Conservation (phyloP, 352 stramenopile species). For the Pythium chondricola region DNA sequence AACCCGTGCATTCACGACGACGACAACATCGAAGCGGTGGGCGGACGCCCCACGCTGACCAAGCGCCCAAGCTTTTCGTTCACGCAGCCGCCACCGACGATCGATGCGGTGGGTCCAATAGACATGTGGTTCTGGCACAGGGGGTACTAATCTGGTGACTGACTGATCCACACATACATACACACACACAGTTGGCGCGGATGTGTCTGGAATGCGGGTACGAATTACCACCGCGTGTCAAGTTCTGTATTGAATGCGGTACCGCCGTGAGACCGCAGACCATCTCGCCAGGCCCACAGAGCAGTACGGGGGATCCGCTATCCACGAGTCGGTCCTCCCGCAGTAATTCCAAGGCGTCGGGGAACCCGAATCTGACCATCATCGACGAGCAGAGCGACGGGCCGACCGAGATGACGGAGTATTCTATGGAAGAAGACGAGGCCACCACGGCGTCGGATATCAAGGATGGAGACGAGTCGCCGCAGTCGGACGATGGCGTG, state of each 20-base stretch:
- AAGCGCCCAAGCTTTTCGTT: conserved; percentile 66
- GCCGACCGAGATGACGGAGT: conserved; percentile 47
- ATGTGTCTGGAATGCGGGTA: conserved; percentile 74
- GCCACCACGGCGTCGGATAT: conserved; percentile 24
- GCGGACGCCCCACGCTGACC: conserved; percentile 27
- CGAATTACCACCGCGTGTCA: conserved; percentile 65
- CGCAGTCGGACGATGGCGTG: conserved; percentile 17
- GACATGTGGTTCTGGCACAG: not conserved
- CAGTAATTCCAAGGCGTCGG: conserved; percentile 35
- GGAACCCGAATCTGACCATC: conserved; percentile 38
- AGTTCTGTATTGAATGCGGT: conserved; percentile 85
- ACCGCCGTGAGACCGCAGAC: conserved; percentile 53
- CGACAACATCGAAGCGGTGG: conserved; percentile 59
- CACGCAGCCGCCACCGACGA: conserved; percentile 25
- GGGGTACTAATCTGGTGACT: not conserved
- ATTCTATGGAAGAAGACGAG: conserved; percentile 55
- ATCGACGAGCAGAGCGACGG: conserved; percentile 70
- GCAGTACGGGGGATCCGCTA: conserved; percentile 5
- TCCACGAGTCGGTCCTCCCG: conserved; percentile 25
- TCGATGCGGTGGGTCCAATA: conserved; percentile 8
- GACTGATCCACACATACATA: conserved; percentile 13
- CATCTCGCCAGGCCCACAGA: conserved; percentile 29
- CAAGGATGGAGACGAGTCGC: conserved; percentile 29
- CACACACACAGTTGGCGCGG: conserved; percentile 33
- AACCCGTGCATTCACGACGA: conserved; percentile 56